Evolutionary conservation across 805 yeast genomes (phyloP), one percentile per base, ranked within the genome.

Genomic region (Wickerhamomyces alni): DNA sequence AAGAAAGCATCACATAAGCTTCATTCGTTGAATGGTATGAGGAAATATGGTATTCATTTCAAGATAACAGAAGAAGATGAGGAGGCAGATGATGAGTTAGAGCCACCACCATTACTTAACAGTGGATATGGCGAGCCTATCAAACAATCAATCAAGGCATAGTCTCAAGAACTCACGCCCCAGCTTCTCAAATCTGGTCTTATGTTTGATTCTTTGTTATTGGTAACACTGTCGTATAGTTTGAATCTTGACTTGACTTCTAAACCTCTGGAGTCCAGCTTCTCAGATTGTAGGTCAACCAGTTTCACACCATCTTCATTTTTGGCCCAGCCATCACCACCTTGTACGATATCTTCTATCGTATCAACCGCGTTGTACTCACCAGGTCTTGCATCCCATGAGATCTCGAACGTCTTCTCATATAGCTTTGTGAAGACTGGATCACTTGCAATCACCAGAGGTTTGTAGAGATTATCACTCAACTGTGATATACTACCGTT

Each of bases 271-370:
- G 29, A 6, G 19, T 41, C 22, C 28, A 39, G 36, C 21, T 35
- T 22, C 15, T 40, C 26, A 17, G 43, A 30, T 25, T 55, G 54
- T 27, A 67, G 47, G 42, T 70, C 76, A 17, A 70, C 58, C 39
- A 64, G 52, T 24, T 62, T 58, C 8, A 58, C 46, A 1, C 77
- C 75, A 39, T 68, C 72, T 32, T 67, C 72, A 40, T 70, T 68
- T 38, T 61, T 62, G 22, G 72, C 75, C 81, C 81, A 80, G 3
- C 87, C 93, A 37, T 75, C 74, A 1, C 86, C 84, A 24, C 85
- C 83, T 22, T 74, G 70, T 41, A 86, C 72, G 2, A 89, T 82
- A 58, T 87, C 94, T 25, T 78, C 77, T 10, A 88, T 70, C 45
- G 89, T 76, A 42, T 80, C 85, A 36, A 72, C 71, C 0, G 96